These are phyloP conservation scores for Crithidia mellificae DNA, from an alignment of 208 protist species.

Conservation along the genomic window DNA sequence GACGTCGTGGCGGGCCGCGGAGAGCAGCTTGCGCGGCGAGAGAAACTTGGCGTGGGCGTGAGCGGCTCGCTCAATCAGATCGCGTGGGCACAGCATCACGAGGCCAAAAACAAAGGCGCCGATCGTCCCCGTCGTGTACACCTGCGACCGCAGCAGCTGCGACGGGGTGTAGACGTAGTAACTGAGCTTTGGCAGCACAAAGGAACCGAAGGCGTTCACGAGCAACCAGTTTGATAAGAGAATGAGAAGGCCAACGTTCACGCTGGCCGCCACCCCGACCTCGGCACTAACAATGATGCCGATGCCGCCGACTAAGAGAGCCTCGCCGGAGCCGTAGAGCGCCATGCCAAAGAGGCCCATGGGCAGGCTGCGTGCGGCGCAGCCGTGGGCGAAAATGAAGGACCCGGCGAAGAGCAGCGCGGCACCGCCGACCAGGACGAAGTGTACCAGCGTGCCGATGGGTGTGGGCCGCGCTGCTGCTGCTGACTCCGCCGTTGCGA, in stretches of 20 bases:
- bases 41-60: conserved; percentile 24
- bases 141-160: conserved; percentile 16
- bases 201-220: conserved; percentile 28
- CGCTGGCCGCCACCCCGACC: conserved; percentile 38
- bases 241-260: conserved; percentile 28
- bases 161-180: conserved; percentile 33
- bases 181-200: conserved; percentile 27
- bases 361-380: conserved; percentile 8
- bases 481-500: neutral
- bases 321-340: conserved; percentile 36
- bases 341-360: conserved; percentile 22
- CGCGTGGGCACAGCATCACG: conserved; percentile 29
- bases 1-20: conserved; percentile 30
- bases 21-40: conserved; percentile 18
- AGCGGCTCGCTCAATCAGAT: conserved; percentile 29
- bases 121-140: conserved; percentile 17
- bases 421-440: conserved; percentile 14
- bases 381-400: conserved; percentile 4
- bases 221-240: conserved; percentile 32
- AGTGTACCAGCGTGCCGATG: conserved; percentile 23
- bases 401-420: conserved; percentile 8
- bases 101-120: conserved; percentile 31
- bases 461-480: neutral
- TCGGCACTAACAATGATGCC: conserved; percentile 28
- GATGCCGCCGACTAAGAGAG: conserved; percentile 27